Conservation (phyloP, 202 grass and related monocot genomes). For the Carex sylvatica region DNA sequence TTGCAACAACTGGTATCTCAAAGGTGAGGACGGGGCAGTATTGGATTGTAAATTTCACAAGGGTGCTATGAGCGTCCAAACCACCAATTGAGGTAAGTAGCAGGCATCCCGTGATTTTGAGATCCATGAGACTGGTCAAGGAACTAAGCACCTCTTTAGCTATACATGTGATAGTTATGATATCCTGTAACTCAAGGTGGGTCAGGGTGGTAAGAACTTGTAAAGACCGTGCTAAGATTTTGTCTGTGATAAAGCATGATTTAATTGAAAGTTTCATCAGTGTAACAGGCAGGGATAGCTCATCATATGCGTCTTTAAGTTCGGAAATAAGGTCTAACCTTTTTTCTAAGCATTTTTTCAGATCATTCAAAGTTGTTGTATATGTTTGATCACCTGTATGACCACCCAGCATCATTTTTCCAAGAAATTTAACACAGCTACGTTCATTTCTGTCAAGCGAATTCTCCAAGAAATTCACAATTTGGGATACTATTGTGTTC, state of each 20-base stretch:
- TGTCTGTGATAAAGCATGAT: neutral
- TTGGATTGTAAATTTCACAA: neutral
- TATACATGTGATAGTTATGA: constrained; percentile 1
- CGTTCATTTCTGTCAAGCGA: accelerated
- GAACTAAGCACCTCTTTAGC: neutral
- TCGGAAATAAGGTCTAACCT: neutral
- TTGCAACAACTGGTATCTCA: too few relatives aligned
- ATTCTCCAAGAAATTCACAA: too few relatives aligned
- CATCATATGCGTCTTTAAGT: neutral
- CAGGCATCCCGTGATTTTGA: neutral
- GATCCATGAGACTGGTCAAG: neutral
- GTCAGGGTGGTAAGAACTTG: neutral
- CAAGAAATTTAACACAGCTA: neutral
- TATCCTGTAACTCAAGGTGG: neutral
- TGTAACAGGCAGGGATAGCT: neutral
- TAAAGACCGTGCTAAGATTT: neutral
- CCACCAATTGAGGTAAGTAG: constrained; percentile 10
- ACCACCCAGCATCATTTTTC: neutral
- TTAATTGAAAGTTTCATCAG: neutral
- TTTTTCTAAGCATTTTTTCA: neutral
- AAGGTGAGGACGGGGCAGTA: too few relatives aligned
- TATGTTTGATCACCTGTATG: neutral
- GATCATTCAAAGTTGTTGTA: neutral
- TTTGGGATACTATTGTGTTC: too few relatives aligned
- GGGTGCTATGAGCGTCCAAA: neutral